Conservation (phyloP, 1,139 yeast species). For the Sugiyamaella pinicola region DNA sequence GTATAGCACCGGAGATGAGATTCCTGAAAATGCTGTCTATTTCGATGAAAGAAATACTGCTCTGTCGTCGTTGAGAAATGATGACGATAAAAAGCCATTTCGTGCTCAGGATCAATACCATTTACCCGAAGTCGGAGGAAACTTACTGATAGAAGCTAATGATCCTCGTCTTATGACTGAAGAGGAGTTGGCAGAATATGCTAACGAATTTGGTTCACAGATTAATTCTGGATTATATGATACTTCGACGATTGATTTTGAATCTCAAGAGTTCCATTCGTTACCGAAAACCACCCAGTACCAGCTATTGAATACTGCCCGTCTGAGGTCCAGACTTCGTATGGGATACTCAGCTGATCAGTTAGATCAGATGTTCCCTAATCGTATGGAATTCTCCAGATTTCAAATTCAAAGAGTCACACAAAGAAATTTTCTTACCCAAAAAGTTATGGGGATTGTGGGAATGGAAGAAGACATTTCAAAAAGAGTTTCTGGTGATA, state of each 20-base stretch:
- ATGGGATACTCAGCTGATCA: conserved; percentile 94
- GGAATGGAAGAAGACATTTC: conserved; percentile 71
- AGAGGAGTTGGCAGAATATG: conserved; percentile 65
- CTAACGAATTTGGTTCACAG: conserved; percentile 63
- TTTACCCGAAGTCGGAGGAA: conserved; percentile 66
- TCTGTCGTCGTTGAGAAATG: not conserved
- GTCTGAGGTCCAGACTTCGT: conserved; percentile 84
- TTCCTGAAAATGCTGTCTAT: conserved; percentile 33
- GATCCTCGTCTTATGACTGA: conserved; percentile 79
- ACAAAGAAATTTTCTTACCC: conserved; percentile 87
- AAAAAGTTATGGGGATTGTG: conserved; percentile 76
- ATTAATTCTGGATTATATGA: conserved; percentile 48
- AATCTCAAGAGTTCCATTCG: conserved; percentile 42
- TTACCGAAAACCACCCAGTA: conserved; percentile 82
- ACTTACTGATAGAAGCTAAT: conserved; percentile 41
- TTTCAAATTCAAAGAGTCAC: conserved; percentile 94
- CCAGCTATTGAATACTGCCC: conserved; percentile 77
- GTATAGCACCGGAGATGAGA: conserved; percentile 22
- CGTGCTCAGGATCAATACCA: conserved; percentile 71
- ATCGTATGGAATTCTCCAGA: conserved; percentile 84
- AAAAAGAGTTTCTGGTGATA: conserved; percentile 82
- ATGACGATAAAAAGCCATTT: conserved; percentile 21
- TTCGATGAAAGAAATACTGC: conserved; percentile 34
- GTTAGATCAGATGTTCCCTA: conserved; percentile 74
- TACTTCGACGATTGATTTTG: conserved; percentile 42